These are phyloP conservation scores for Avicennia marina DNA, from an alignment of 257 asterid species.

Conservation along the genomic window DNA sequence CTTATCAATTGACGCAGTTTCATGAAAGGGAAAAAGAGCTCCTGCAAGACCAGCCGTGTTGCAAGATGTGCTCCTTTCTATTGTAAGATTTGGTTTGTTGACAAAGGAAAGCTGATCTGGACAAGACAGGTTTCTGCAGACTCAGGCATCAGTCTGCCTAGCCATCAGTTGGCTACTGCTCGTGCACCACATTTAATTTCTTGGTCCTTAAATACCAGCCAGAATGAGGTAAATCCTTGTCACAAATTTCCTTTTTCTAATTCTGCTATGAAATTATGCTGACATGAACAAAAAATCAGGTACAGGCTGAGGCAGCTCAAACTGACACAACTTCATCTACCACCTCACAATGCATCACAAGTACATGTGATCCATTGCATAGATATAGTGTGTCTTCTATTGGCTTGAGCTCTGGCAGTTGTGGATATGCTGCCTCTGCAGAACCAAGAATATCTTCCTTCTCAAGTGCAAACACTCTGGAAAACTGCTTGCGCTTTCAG, in stretches of 20 bases:
- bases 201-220: constrained; percentile 25
- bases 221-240: constrained; percentile 23
- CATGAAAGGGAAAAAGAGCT: constrained; percentile 54
- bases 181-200: constrained; percentile 28
- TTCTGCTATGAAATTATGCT: constrained; percentile 23
- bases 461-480: constrained; percentile 27
- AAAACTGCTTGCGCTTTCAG: constrained; percentile 35
- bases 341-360: constrained; percentile 8
- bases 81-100: constrained; percentile 74
- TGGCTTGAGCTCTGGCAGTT: constrained; percentile 24
- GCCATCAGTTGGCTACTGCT: constrained; percentile 24
- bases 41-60: constrained; percentile 58
- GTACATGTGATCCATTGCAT: constrained; percentile 18
- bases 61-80: constrained; percentile 58
- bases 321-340: neutral
- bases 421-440: constrained; percentile 24
- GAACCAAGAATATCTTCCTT: constrained; percentile 27
- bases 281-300: constrained; percentile 20
- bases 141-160: constrained; percentile 25
- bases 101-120: constrained; percentile 72
- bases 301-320: constrained; percentile 18
- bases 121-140: constrained; percentile 43
- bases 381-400: constrained; percentile 17
- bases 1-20: constrained; percentile 41
- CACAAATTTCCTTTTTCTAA: constrained; percentile 19